Conservation (phyloP, 2,329 filamentous ascomycete genomes). For the Whalleya microplaca region DNA sequence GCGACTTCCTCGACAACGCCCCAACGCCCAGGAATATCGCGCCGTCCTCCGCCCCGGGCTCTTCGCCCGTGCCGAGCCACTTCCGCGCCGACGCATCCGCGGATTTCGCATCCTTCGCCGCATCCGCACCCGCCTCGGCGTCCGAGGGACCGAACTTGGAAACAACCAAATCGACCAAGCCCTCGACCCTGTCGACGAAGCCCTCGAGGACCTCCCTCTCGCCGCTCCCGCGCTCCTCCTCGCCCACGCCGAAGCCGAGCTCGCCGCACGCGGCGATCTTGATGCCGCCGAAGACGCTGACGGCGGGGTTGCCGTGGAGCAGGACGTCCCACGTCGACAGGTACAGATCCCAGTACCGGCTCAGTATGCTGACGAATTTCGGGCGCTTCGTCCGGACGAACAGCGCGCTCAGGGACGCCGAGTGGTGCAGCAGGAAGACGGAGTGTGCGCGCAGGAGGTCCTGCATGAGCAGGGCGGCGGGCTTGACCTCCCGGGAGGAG, state of each 20-base stretch:
- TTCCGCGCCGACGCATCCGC: constrained; percentile 37
- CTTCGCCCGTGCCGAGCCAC: constrained; percentile 76
- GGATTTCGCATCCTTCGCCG: constrained; percentile 30
- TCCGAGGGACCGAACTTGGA: constrained; percentile 72
- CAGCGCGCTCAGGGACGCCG: constrained; percentile 70
- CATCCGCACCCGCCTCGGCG: constrained; percentile 36
- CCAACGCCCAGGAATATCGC: constrained; percentile 85
- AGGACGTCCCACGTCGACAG: constrained; percentile 83
- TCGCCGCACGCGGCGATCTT: constrained; percentile 91
- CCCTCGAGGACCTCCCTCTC: constrained; percentile 93
- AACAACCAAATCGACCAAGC: constrained; percentile 85
- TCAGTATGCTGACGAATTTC: constrained; percentile 73
- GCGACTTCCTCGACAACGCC: constrained; percentile 69
- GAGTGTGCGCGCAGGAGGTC: constrained; percentile 84
- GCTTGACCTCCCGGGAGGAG: constrained; percentile 88
- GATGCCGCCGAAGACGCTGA: constrained; percentile 78
- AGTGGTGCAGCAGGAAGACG: constrained; percentile 87
- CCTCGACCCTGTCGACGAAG: constrained; percentile 77
- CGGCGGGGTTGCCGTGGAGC: constrained; percentile 84
- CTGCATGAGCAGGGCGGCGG: constrained; percentile 73
- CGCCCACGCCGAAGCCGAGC: constrained; percentile 89
- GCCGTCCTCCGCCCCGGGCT: constrained; percentile 75
- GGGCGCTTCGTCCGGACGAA: constrained; percentile 66
- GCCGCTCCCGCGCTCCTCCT: constrained; percentile 92
- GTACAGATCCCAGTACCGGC: constrained; percentile 78